Base-by-base conservation (phyloP, 2,329 filamentous ascomycete genomes). In the Fusarium siculi region DNA sequence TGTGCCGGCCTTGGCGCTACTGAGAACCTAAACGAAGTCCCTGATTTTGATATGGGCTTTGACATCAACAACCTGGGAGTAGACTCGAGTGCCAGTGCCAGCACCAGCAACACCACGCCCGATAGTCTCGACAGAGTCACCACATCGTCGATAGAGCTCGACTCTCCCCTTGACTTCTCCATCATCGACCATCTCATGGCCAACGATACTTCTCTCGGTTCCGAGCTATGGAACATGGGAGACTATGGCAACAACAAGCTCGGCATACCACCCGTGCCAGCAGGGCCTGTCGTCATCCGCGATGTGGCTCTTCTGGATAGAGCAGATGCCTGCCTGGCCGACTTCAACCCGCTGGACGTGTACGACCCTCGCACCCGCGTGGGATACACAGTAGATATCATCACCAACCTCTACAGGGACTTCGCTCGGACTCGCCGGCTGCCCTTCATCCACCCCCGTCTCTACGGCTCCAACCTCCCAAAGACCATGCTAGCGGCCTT, bases 381-480 rank as follows among this genome's bases (percentile, higher is more conserved):
- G 39, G 81, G 82, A 59, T 81, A 78, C 70, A 76, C 80, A n/a
- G 72, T 85, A 56, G 64, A 76, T 28, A 55, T 68, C 19, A 55
- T 85, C 12, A 81, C 77, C 9, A 57, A 76, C 30, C 69, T 85
- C 47, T 83, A 81, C 74, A 54, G 67, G 25, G 76, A 49, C 53
- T 85, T 82, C 63, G 79, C 83, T 19, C 78, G 75, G 36, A 80
- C 81, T 9, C 81, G 80, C 64, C 74, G 80, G 11, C 79, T 84
- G 25, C 81, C 84, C 37, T 86, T 84, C 71, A 78, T 86, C 60
- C 85, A 87, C 72, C 79, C 80, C 40, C 79, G 81, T 15, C 80
- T 86, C 23, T 86, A 86, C 79, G 76, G 80, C 50, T 71, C 78
- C 65, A 77, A 78, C 44, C 80, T 84, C 25, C 84, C 85, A 30